Base-by-base conservation (phyloP, 345 rosid species). In the Aegle marmelos region DNA sequence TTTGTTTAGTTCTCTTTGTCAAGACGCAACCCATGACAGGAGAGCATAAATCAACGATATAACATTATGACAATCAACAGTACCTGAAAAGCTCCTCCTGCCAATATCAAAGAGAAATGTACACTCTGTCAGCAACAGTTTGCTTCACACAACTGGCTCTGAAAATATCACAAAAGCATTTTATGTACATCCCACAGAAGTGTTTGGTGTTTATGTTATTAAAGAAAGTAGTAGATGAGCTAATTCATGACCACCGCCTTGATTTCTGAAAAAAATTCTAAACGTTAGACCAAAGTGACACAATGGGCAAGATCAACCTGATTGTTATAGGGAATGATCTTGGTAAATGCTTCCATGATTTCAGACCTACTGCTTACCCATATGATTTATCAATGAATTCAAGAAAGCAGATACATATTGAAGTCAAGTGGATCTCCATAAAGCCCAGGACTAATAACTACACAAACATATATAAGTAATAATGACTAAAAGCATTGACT, bases 11-110 rank as follows among this genome's bases (percentile, higher is more conserved):
- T 65, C 39, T 79, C 88, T 86, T 89, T 21, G 91, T 85, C 45
- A 16, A 28, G 72, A 34, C 39, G 70, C 94, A 92, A 70, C 90
- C 88, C 90, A 86, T 90, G 70, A 65, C 73, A 78, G 66, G 56
- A 75, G 22, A 70, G 27, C 27, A 68, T 53, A 53, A 70, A 74
- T 66, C 75, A 70, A 25, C 2, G n/a, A 28, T 19, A 45, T 28
- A 36, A 65, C 11, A 34, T 62, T 53, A n/a, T 58, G 54, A 61
- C 36, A 70, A 67, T 30, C 11, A 24, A 9, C 56, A 62, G 53
- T 13, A 48, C 30, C 11, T 2, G 31, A 54, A 39, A 71, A 45
- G 41, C 28, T 50, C 76, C 61, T 37, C 77, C 80, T 62, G 77
- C 76, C 28, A 69, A 30, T 54, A 63, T 59, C 70, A 6, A 22